phyloP scores from a whole-genome alignment of 1,139 yeast species.

The Scheffersomyces quercinus region DNA sequence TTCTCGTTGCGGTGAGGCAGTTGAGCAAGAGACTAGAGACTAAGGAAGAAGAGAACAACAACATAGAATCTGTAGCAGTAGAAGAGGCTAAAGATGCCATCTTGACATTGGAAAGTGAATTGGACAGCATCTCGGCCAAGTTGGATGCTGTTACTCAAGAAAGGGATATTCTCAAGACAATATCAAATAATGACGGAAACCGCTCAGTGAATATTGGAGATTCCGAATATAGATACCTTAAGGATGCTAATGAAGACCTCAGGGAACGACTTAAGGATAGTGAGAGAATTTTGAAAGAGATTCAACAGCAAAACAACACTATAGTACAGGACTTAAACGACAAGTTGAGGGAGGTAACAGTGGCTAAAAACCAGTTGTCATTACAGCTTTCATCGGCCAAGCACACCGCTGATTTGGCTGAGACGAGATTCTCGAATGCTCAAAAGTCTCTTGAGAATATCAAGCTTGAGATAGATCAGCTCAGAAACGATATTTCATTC shows the following conservation, averaged over 20 bases:
- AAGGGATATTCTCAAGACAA: conserved; percentile 62
- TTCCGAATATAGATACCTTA: conserved; percentile 22
- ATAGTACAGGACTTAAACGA: conserved; percentile 26
- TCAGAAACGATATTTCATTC: conserved; percentile 24
- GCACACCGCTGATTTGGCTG: conserved; percentile 36
- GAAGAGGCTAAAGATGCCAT: conserved; percentile 81
- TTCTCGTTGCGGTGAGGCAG: conserved; percentile 65
- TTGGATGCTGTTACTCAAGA: conserved; percentile 58
- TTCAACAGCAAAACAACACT: conserved; percentile 27
- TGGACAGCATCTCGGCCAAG: conserved; percentile 50
- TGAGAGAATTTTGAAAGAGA: conserved; percentile 29
- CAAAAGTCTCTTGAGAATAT: conserved; percentile 27
- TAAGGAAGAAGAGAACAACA: conserved; percentile 40
- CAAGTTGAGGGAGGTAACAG: conserved; percentile 26
- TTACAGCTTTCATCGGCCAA: conserved; percentile 30
- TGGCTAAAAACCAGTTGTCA: conserved; percentile 32
- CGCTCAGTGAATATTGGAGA: conserved; percentile 2
- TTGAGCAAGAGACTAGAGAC: conserved; percentile 71
- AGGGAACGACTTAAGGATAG: conserved; percentile 27
- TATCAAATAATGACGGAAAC: conserved; percentile 18
- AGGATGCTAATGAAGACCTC: conserved; percentile 30
- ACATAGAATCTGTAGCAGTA: conserved; percentile 58
- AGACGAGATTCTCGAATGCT: conserved; percentile 31
- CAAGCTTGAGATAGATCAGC: conserved; percentile 23
- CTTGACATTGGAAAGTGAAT: conserved; percentile 61